Base-by-base conservation (phyloP, 805 yeast species). In the Cyberlindnera maritima region DNA sequence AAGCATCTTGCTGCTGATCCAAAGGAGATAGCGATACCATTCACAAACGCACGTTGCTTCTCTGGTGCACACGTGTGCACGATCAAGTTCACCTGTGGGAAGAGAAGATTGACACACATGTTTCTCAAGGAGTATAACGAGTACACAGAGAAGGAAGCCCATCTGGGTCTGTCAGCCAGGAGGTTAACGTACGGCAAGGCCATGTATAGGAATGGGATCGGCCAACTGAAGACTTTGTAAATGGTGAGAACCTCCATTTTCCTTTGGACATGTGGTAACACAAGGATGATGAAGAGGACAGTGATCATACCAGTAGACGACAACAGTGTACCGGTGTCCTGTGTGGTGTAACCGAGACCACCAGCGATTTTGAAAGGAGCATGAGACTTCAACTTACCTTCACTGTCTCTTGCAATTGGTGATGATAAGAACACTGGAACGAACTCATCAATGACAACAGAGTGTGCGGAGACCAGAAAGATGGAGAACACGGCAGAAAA, bases 331-430 rank as follows among this genome's bases (percentile, higher is more conserved):
- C 85, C 85, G 26, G 79, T 78, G 12, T 52, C 49, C 17, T 40
- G 38, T 1, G 56, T 45, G 18, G 60, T 52, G 57, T 65, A 71
- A 7, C 77, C 79, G 49, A 80, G 65, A 1, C 85, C 85, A 31
- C 85, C 85, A 25, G 61, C 58, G 18, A 78, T 61, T 20, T 53
- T 62, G 62, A 73, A 71, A 3, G 84, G 84, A 53, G 78, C 77
- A 33, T 62, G 52, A 13, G 73, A 66, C n/a, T 41, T 47, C 35
- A 60, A 41, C 8, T 44, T 44, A 23, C 61, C 62, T 5, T 45
- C 40, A 3, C 20, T 34, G 18, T 44, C 40, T n/a, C 33, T 37
- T 6, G 33, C 32, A 17, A 37, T 17, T 12, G 40, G 40, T 10
- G 32, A 37, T 3, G 40, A 37, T 7, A 49, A 34, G 46, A 47